These are phyloP conservation scores for Ulvella scutata DNA, from an alignment of 139 green algal species.

Conservation along the genomic window DNA sequence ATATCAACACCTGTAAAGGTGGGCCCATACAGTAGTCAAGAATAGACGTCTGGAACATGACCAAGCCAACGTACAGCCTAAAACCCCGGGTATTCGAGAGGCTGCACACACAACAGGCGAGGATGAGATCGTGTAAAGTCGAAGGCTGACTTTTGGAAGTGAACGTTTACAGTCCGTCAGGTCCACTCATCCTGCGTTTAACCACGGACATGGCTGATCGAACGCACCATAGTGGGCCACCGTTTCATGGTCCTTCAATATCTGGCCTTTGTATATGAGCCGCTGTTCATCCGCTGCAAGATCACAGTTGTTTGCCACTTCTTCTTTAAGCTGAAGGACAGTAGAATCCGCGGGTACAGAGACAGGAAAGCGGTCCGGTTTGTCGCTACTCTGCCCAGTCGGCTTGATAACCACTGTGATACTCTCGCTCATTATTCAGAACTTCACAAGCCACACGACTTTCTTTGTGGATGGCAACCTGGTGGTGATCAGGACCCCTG, in stretches of 20 bases:
- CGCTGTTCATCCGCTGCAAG: slow-evolving; percentile 39
- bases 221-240: slow-evolving; percentile 61
- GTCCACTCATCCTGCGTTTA: too few species aligned
- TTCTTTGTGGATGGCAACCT: too few species aligned
- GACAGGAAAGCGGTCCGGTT: slow-evolving; percentile 19
- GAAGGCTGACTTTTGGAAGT: too few species aligned
- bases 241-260: slow-evolving; percentile 83
- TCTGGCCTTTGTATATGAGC: slow-evolving; percentile 86
- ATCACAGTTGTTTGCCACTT: slow-evolving; percentile 20
- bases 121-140: too few species aligned
- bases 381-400: slow-evolving; percentile 16
- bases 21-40: too few species aligned
- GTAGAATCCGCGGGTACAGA: slow-evolving; percentile 10
- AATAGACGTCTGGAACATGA: background rate
- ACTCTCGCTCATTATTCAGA: background rate
- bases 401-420: slow-evolving; percentile 32
- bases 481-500: too few species aligned
- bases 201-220: background rate
- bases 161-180: too few species aligned
- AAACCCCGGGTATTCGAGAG: too few species aligned
- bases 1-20: too few species aligned
- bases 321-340: slow-evolving; percentile 59
- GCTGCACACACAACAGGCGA: too few species aligned
- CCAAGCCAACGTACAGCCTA: too few species aligned
- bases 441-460: too few species aligned